Percentiles rank a stretch among this genome's conserved stretches.
phyloP scores from a whole-genome alignment of 495 filamentous ascomycete genomes.

The Hapsidospora chrysogenum region DNA sequence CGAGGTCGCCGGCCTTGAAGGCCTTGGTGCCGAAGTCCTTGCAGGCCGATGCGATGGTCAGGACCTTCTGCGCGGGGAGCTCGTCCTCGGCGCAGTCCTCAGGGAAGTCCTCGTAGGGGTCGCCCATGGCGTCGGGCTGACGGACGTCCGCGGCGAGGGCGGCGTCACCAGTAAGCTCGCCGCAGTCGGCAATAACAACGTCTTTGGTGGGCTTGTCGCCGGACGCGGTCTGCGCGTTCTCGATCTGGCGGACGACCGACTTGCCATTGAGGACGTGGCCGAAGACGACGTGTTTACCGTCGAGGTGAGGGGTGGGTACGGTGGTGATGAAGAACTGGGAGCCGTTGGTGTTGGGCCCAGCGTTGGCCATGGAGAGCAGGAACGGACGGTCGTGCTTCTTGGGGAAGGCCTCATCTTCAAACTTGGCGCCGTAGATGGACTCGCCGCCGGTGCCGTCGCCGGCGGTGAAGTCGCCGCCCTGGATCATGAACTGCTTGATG shows the following conservation, averaged over 20 bases:
- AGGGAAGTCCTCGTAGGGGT: slow-evolving; percentile 91
- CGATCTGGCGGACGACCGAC: slow-evolving; percentile 76
- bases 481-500: slow-evolving; percentile 98
- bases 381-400: slow-evolving; percentile 90
- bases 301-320: slow-evolving; percentile 79
- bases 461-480: slow-evolving; percentile 95
- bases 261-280: slow-evolving; percentile 90
- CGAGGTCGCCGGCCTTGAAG: slow-evolving; percentile 62
- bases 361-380: slow-evolving; percentile 94
- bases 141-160: slow-evolving; percentile 44
- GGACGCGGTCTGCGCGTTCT: slow-evolving; percentile 61
- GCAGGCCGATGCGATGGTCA: slow-evolving; percentile 67
- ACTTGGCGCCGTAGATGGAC: slow-evolving; percentile 96
- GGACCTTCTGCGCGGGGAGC: slow-evolving; percentile 36
- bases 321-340: slow-evolving; percentile 98
- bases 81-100: slow-evolving; percentile 50
- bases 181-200: slow-evolving; percentile 67
- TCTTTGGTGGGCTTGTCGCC: slow-evolving; percentile 65
- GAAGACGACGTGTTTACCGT: slow-evolving; percentile 97
- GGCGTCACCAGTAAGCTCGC: slow-evolving; percentile 59
- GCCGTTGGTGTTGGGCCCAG: slow-evolving; percentile 88
- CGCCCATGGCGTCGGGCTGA: slow-evolving; percentile 62
- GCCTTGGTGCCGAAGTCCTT: slow-evolving; percentile 87
- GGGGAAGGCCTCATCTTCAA: slow-evolving; percentile 92
- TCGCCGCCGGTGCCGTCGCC: slow-evolving; percentile 92